These are phyloP conservation scores for Glonium stellatum DNA, from an alignment of 495 filamentous ascomycete species.

Conservation along the genomic window DNA sequence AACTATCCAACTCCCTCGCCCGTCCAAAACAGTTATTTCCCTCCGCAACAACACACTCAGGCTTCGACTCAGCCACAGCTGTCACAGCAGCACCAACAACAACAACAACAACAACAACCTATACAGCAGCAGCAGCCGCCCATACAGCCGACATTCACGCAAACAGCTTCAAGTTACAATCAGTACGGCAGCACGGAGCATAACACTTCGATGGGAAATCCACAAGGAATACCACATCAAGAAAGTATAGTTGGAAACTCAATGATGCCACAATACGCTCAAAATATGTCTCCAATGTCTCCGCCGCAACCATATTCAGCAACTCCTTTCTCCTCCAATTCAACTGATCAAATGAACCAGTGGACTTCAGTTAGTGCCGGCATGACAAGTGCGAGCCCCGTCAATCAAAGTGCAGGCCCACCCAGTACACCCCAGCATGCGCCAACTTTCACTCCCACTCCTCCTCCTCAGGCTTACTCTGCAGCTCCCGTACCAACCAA, in stretches of 20 bases:
- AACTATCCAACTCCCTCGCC: background rate
- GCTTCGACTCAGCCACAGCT: background rate
- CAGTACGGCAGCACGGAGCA: background rate
- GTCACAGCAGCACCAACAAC: constrained; percentile 9
- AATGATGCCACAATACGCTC: background rate
- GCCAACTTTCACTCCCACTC: constrained; percentile 4
- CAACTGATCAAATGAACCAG: background rate
- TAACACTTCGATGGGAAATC: background rate
- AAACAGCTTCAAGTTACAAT: background rate
- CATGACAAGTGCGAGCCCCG: background rate
- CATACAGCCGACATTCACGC: background rate
- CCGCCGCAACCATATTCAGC: background rate
- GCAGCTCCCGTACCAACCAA: constrained; percentile 8
- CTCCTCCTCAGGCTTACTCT: constrained; percentile 15
- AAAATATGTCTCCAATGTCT: background rate
- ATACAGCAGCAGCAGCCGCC: background rate
- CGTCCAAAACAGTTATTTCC: background rate
- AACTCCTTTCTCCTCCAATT: background rate
- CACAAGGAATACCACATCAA: background rate
- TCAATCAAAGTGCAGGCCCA: background rate
- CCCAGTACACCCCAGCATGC: constrained; percentile 10
- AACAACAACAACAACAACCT: background rate
- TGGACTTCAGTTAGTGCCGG: constrained; percentile 5
- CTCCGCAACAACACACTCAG: background rate
- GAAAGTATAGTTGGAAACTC: background rate